These are phyloP conservation scores for Hanseniaspora occidentalis DNA, from an alignment of 805 yeast species.

Conservation along the genomic window DNA sequence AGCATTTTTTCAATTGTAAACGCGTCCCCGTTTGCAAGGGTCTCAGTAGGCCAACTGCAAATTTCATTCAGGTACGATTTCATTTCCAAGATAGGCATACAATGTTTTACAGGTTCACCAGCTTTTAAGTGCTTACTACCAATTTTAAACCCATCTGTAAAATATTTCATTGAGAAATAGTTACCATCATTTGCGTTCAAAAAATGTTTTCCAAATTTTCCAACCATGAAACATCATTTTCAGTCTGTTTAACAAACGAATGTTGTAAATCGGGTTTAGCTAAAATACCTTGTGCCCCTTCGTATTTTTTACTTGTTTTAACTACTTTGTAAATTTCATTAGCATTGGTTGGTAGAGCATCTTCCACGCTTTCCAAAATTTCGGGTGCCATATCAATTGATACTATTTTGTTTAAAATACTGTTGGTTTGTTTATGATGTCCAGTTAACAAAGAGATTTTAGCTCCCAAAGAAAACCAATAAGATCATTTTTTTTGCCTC, in stretches of 20 bases:
- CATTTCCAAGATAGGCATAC: constrained; percentile 17
- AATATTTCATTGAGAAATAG: constrained; percentile 16
- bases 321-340: constrained; percentile 13
- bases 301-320: not conserved
- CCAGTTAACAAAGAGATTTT: constrained; percentile 36
- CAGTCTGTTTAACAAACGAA: constrained; percentile 6
- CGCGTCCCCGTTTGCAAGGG: constrained; percentile 4
- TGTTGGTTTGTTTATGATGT: constrained; percentile 6
- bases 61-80: constrained; percentile 16
- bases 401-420: constrained; percentile 26
- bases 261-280: too few species aligned
- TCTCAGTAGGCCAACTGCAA: constrained; percentile 17
- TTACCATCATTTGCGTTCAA: constrained; percentile 7
- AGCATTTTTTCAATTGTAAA: constrained; percentile 6
- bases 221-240: constrained; percentile 19
- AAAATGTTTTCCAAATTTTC: constrained; percentile 11
- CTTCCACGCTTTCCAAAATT: constrained; percentile 13
- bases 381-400: constrained; percentile 30
- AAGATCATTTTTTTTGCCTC: constrained; percentile 21
- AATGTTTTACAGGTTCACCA: constrained; percentile 12
- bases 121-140: not conserved
- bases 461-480: constrained; percentile 51
- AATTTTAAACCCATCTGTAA: constrained; percentile 19
- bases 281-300: too few species aligned
- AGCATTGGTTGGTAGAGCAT: constrained; percentile 12